phyloP scores from a whole-genome alignment of 257 asterid species.

The Fraxinus quadrangulata region DNA sequence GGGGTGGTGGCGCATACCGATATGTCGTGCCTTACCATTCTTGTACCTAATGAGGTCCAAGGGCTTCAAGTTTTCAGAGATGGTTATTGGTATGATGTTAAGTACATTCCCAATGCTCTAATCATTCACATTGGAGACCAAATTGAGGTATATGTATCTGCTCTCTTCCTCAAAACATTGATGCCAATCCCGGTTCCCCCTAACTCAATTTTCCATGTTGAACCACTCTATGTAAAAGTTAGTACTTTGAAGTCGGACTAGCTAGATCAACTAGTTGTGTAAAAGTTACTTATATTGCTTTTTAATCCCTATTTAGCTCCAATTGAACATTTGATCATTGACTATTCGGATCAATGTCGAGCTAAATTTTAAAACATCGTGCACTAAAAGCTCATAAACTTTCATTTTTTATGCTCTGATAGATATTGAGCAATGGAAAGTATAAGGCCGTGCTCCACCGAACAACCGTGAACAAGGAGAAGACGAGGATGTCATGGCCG shows the following conservation, averaged over 20 bases:
- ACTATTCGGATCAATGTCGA: too few species aligned
- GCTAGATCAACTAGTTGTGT: too few species aligned
- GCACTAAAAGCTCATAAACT: neutral
- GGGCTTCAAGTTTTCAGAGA: constrained; percentile 84
- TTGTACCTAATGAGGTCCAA: constrained; percentile 77
- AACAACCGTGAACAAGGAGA: constrained; percentile 61
- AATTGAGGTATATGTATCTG: constrained; percentile 55
- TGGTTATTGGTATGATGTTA: constrained; percentile 74
- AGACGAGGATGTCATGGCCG: constrained; percentile 83
- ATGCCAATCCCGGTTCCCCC: too few species aligned
- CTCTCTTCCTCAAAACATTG: neutral
- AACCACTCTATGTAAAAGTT: too few species aligned
- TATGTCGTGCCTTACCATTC: constrained; percentile 67
- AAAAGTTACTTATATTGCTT: neutral
- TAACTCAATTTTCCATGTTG: too few species aligned
- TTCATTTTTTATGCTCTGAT: neutral
- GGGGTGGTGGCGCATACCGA: constrained; percentile 96
- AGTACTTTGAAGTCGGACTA: too few species aligned
- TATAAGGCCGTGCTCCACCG: constrained; percentile 66
- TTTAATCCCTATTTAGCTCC: neutral
- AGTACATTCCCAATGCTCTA: constrained; percentile 78
- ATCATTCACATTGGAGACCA: constrained; percentile 89
- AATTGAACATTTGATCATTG: neutral
- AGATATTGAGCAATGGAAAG: constrained; percentile 78
- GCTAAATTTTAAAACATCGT: neutral